Conservation (phyloP, 306 rosid species). For the Cucumis hystrix region DNA sequence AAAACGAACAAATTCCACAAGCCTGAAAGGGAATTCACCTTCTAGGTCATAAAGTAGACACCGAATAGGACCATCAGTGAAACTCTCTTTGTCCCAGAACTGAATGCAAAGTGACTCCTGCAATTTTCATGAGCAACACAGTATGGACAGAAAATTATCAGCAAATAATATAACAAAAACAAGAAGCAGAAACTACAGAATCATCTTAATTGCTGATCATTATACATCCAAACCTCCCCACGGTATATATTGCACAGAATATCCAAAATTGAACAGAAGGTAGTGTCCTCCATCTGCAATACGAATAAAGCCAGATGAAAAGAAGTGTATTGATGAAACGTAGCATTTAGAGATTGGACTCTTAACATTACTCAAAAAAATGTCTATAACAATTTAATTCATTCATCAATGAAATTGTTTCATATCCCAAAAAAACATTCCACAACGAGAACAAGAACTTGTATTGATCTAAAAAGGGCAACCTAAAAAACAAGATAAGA, state of each 20-base stretch:
- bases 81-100: conserved; percentile 94
- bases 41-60: conserved; percentile 72
- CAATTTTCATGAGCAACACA: conserved; percentile 18
- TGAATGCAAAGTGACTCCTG: conserved; percentile 90
- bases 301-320: conserved; percentile 20
- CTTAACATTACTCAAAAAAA: not conserved
- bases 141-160: conserved; percentile 14
- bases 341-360: not conserved
- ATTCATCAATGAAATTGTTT: too few relatives aligned
- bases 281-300: conserved; percentile 58
- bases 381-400: not conserved
- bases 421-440: too few relatives aligned
- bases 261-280: conserved; percentile 50
- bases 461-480: too few relatives aligned
- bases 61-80: conserved; percentile 78
- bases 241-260: conserved; percentile 77
- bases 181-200: conserved; percentile 13
- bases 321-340: conserved; percentile 8
- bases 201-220: not conserved
- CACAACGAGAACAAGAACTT: too few relatives aligned
- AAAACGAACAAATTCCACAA: conserved; percentile 48
- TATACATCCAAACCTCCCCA: conserved; percentile 84
- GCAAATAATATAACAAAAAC: conserved; percentile 9
- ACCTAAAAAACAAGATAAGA: too few relatives aligned
- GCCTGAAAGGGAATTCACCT: conserved; percentile 75